Base-by-base conservation (phyloP, 441 rosid genomes). In the Aquilaria agallochum region DNA sequence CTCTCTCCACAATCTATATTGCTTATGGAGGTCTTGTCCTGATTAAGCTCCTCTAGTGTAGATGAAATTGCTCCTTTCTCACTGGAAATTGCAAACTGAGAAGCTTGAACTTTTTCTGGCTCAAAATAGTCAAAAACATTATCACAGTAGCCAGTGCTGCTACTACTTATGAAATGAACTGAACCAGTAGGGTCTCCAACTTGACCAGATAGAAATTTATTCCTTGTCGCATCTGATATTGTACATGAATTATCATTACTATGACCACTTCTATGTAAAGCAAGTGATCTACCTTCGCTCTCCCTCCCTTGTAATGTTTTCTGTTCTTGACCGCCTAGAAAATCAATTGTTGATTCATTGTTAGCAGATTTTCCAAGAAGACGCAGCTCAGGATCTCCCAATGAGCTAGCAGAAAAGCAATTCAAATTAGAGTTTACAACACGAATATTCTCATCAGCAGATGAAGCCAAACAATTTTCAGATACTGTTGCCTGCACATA, bases 241-340 rank as follows among this genome's bases (percentile, higher is more conserved):
- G 73, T 73, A 33, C 53, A 53, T 44, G 58, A 53, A 59, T 56
- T 57, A 58, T 62, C 66, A 69, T 71, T 56, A n/a, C 59, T 56
- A 58, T 74, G 75, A 72, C 64, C 68, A 50, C 50, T 59, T 36
- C 77, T 70, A 68, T 63, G 66, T 50, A 68, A 62, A 68, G 71
- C 49, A 54, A 52, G 72, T 71, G 63, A 58, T 46, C 57, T 36
- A 32, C 59, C 58, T 62, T 72, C 71, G 14, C 75, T 70, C 65
- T 56, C 58, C 47, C 51, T 60, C 59, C 49, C 61, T 60, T 58
- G 50, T 9, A 66, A 52, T 58, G 68, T 67, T 54, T 55, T 66
- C 15, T 45, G 13, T 45, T 55, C 34, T 33, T 46, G 59, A 55
- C 51, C 31, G 59, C 59, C 52, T 50, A 56, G 68, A 64, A 48